Percentiles rank a stretch among this genome's conserved stretches.
phyloP scores from a whole-genome alignment of 768 basidiomycete genomes.

The Wakefieldia striispora region DNA sequence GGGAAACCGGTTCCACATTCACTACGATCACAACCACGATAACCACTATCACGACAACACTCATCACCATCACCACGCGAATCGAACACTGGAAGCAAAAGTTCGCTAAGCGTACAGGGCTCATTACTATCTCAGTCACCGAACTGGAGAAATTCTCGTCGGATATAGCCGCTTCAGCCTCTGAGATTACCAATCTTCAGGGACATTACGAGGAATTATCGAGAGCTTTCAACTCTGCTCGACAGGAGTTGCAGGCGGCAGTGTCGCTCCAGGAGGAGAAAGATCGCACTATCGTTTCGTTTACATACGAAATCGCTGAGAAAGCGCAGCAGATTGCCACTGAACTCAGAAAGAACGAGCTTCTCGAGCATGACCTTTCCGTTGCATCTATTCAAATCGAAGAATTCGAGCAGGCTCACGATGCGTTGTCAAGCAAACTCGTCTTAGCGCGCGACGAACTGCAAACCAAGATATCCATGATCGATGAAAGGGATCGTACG shows the following conservation, averaged over 20 bases:
- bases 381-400: too few relatives aligned
- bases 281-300: not conserved
- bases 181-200: constrained; percentile 1
- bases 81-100: not conserved
- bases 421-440: too few relatives aligned
- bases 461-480: too few relatives aligned
- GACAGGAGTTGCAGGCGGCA: not conserved
- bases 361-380: too few relatives aligned
- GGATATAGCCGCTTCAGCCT: not conserved
- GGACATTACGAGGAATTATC: not conserved
- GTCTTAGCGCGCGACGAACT: too few relatives aligned
- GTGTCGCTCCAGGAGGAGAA: not conserved
- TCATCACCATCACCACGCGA: constrained; percentile 1
- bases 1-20: not conserved
- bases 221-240: not conserved
- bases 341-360: too few relatives aligned
- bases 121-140: not conserved
- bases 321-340: not conserved
- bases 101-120: not conserved
- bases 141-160: constrained; percentile 7
- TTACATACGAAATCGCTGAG: not conserved
- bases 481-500: too few relatives aligned
- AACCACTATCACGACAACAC: not conserved
- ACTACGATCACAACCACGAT: not conserved
- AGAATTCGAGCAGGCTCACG: too few relatives aligned